Evolutionary conservation across 495 filamentous ascomycete genomes (phyloP), one percentile per base, ranked within the genome.

Genomic region (Neurospora sublineolata): DNA sequence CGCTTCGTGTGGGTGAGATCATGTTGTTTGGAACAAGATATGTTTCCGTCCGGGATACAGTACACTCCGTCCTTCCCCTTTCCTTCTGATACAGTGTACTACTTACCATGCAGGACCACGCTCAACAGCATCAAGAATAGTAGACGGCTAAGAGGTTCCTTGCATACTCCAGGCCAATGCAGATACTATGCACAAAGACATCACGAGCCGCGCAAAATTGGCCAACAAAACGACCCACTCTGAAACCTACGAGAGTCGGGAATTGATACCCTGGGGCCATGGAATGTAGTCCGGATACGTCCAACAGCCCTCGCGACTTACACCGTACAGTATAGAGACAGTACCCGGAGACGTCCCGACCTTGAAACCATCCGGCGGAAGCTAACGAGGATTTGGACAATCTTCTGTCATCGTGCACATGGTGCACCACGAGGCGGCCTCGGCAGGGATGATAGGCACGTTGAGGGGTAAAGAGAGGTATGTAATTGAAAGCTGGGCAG

Each of bases 171-270:
- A 33, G 12, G 5, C 27, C 23, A 16, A 33, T 72, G 70, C 70
- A 68, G 4, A 72, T 52, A 69, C 38, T 16, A 33, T 69, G 71
- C 67, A 72, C 44, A 70, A 12, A 44, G 4, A 69, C 39, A 46
- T 72, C 71, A 69, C 42, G 71, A 58, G 71, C 16, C 67, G 40
- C 40, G 71, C 67, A 72, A 69, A 69, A 37, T 36, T 18, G 14
- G 30, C 52, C 52, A 64, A 60, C 12, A 64, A 60, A 60, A 64
- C 12, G 27, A 64, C 52, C 52, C 52, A 33, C 12, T 16, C 27
- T 27, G 52, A 18, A 18, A 27, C 12, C 12, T 33, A 64, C 27
- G 6, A 64, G 27, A 64, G 52, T 64, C 52, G 27, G 52, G 52
- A 64, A 58, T 9, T 4, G 14, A 64, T 33, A 33, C 12, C 52